Evolutionary conservation across 208 protist genomes (phyloP), one percentile per base, ranked within the genome.

Genomic region (Leishmania tarentolae): DNA sequence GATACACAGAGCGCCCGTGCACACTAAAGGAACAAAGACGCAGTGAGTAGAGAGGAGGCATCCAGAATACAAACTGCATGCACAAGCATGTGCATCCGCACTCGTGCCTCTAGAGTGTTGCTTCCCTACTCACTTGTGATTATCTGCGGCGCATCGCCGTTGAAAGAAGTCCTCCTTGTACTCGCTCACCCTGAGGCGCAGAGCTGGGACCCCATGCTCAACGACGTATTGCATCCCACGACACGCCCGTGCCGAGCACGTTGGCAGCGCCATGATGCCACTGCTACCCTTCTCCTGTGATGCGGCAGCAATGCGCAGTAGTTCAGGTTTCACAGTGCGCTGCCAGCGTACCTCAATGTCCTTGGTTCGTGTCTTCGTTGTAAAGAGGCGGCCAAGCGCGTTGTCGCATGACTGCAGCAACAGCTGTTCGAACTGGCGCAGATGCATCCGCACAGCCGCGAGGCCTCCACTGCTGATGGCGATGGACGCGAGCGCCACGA

Each of bases 271-370:
- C 13, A 69, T 37, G 52, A 93, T 85, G 37, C 83, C 84, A 28
- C 72, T 74, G 24, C 65, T 40, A n/a, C 84, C 87, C 47, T 79
- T 85, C 31, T 69, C 72, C 6, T 70, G 59, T 35, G 76, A 81
- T 0, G 80, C 73, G 6, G 76, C 19, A 17, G 82, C 75, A 1
- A 92, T 72, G 19, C 84, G 81, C 1, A 88, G 75, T 19, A 95
- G 80, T 70, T 91, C 88, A 35, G 88, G 90, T 79, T 84, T 90
- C 69, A 95, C 92, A 35, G 65, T 68, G 69, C 88, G 87, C 40
- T 80, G 76, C 92, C 92, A 95, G 46, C 92, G 90, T 40, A 88
- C 52, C 59, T 89, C 79, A 17, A 92, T 76, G 46, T 93, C 90
- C 46, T 85, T 72, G 9, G 90, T 93, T 35, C 78, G 87, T 28